These are phyloP conservation scores for Jamesozyma rosinii DNA, from an alignment of 805 yeast genomes.

Conservation along the genomic window DNA sequence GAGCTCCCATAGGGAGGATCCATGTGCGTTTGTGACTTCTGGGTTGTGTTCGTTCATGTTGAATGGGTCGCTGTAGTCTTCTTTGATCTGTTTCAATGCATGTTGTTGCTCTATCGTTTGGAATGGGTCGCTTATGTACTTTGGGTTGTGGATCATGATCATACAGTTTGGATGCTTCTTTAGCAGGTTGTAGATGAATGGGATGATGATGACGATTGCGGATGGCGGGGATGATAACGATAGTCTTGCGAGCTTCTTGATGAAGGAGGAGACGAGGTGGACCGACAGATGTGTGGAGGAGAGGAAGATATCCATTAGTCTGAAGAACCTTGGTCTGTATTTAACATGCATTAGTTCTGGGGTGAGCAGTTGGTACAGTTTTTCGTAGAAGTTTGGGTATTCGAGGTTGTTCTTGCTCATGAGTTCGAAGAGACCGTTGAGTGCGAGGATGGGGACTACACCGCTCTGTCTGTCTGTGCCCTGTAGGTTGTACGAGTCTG, in stretches of 20 bases:
- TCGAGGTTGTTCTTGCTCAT: constrained; percentile 78
- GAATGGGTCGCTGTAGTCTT: constrained; percentile 53
- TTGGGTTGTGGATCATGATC: constrained; percentile 61
- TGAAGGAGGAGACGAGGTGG: constrained; percentile 76
- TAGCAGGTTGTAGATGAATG: constrained; percentile 82
- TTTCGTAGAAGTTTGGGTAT: constrained; percentile 80
- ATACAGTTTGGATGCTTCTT: constrained; percentile 92
- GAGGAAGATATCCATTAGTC: constrained; percentile 77
- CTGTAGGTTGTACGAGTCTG: constrained; percentile 62
- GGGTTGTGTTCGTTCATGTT: constrained; percentile 62
- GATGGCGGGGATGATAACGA: constrained; percentile 75
- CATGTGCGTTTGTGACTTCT: constrained; percentile 64
- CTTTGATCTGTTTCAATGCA: constrained; percentile 11
- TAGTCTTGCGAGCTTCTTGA: constrained; percentile 70
- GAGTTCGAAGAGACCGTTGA: constrained; percentile 79
- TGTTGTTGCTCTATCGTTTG: constrained; percentile 23
- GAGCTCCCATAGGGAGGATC: constrained; percentile 87
- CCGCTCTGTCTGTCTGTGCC: constrained; percentile 33
- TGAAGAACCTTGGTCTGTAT: constrained; percentile 78
- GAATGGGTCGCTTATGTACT: constrained; percentile 22
- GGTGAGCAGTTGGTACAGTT: constrained; percentile 72
- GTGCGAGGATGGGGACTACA: constrained; percentile 62
- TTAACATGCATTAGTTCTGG: constrained; percentile 66
- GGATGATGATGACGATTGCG: constrained; percentile 77
- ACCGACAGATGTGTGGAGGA: constrained; percentile 83